Base-by-base conservation (phyloP, 176 grass and related monocot species). In the Paspalum vaginatum region DNA sequence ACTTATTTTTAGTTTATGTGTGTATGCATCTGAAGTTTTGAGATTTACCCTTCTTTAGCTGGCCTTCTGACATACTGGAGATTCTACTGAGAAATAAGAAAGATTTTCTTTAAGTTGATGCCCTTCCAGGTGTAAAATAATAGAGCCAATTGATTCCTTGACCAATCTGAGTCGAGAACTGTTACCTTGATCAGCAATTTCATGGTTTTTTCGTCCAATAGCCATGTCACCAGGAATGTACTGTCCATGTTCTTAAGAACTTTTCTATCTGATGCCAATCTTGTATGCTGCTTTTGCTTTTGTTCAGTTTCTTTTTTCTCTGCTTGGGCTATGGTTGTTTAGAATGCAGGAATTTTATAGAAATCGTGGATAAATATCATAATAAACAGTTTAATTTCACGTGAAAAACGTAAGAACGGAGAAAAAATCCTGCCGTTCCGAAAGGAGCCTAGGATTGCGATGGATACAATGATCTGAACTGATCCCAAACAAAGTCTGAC, bases 81-180 rank as follows among this genome's bases (percentile, higher is more conserved):
- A 83, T 79, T 84, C 75, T 65, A 18, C 24, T 60, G 40, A 71
- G 42, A 54, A 78, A 81, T 81, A 85, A 72, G 12, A 39, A 61
- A 55, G 10, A 44, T 58, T 81, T 75, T 65, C 27, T 52, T 68
- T 32, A 32, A 32, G 32, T 32, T 38, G 59, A 86, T 81, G 60
- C 70, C 21, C 40, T 75, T 81, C 72, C n/a, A 81, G 51, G 52
- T 81, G 52, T 81, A 87, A 60, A 81, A 76, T 87, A 87, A 14
- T 62, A 24, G 44, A 75, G 71, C 62, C 63, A 70, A 76, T 62
- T 76, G 85, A 70, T 76, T 61, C 72, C 53, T 70, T 87, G 78
- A 69, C 38, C 71, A 87, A 59, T 75, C 24, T 87, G 8, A 66
- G 70, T 20, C 15, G 61, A 56, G 21, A 75, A 81, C 62, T 81